phyloP scores from a whole-genome alignment of 176 grass and related monocot species.

The Avena atlantica region DNA sequence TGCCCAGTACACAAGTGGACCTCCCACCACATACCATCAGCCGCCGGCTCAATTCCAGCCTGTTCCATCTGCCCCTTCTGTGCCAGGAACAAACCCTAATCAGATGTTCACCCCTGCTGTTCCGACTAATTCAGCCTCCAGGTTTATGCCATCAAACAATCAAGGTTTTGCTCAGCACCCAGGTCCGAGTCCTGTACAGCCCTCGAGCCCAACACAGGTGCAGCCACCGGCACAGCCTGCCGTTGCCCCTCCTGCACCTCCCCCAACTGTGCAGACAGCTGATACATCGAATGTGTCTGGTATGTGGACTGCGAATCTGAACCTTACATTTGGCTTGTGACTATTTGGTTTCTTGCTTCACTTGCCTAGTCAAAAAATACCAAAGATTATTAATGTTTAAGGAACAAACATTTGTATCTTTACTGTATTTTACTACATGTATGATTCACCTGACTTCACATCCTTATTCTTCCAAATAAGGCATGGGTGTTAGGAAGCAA shows the following conservation, averaged over 20 bases:
- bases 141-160: conserved; percentile 76
- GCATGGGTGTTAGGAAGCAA: not conserved
- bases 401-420: not conserved
- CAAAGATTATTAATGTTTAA: conserved; percentile 5
- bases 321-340: conserved; percentile 14
- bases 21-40: conserved; percentile 58
- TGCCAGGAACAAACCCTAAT: conserved; percentile 47
- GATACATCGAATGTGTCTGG: conserved; percentile 97
- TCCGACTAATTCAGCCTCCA: conserved; percentile 51
- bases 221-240: conserved; percentile 52
- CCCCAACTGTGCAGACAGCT: conserved; percentile 82
- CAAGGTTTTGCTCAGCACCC: conserved; percentile 72
- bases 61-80: conserved; percentile 49
- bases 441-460: not conserved
- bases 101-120: conserved; percentile 70
- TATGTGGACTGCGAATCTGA: conserved; percentile 41
- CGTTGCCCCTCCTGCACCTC: conserved; percentile 65
- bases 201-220: conserved; percentile 79
- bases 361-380: conserved; percentile 8
- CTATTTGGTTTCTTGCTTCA: conserved; percentile 1
- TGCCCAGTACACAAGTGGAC: conserved; percentile 37
- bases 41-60: conserved; percentile 60
- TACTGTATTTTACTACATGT: not conserved
- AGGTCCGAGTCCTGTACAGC: conserved; percentile 70
- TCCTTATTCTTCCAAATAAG: not conserved